phyloP scores from a whole-genome alignment of 1,284 basidiomycete species.

The Trametes versicolor region DNA sequence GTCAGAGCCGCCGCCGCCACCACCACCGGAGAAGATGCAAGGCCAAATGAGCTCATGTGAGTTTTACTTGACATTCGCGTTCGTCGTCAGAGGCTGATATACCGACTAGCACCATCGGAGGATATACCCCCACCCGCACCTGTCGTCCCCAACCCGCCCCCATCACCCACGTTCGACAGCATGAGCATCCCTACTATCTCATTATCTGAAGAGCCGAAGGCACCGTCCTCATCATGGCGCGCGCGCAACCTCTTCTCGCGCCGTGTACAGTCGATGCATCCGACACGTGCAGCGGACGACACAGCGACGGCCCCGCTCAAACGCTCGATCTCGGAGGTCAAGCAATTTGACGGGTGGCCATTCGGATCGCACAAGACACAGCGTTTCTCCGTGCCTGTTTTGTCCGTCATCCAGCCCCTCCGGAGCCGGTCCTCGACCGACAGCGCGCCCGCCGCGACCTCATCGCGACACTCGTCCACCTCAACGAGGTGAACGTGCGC shows the following conservation, averaged over 20 bases:
- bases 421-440: conserved; percentile 30
- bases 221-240: conserved; percentile 27
- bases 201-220: conserved; percentile 27
- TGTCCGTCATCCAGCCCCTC: conserved; percentile 27
- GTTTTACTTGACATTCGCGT: not conserved
- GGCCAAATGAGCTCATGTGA: conserved; percentile 9
- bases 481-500: conserved; percentile 3
- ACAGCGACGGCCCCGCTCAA: conserved; percentile 26
- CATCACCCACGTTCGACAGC: conserved; percentile 20
- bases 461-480: conserved; percentile 12
- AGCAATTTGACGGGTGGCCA: conserved; percentile 42
- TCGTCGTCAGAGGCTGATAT: not conserved
- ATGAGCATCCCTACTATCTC: conserved; percentile 38
- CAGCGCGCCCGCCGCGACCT: conserved; percentile 25
- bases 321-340: conserved; percentile 34
- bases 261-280: conserved; percentile 41
- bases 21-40: not conserved
- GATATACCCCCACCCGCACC: conserved; percentile 15
- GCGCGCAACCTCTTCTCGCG: conserved; percentile 32
- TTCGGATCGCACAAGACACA: conserved; percentile 31
- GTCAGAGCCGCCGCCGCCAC: conserved; percentile 30
- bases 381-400: conserved; percentile 32
- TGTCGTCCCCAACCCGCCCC: conserved; percentile 9
- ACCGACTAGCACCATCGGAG: conserved; percentile 16
- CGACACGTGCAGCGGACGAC: conserved; percentile 30